Base-by-base conservation (phyloP, 2,329 filamentous ascomycete species). In the Sporothrix protearum region DNA sequence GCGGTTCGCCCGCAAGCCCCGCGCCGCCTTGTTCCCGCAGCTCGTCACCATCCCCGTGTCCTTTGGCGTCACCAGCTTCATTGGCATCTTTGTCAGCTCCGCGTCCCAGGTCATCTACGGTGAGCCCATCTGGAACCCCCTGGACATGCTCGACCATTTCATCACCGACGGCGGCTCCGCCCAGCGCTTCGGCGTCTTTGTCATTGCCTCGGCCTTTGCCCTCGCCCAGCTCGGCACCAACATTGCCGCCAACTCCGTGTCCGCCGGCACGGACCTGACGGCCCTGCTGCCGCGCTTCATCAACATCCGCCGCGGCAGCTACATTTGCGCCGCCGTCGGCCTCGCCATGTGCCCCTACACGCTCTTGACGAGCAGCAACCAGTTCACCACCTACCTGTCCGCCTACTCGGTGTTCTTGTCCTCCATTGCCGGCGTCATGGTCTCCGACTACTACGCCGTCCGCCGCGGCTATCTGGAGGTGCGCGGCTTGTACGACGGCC, bases 401-500 rank as follows among this genome's bases (percentile, higher is more conserved):
- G 91, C 94, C 0, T 97, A 97, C 83, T 94, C 92, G 2, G 93
- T 97, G 71, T 97, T 97, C 82, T 86, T 97, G n/a, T 94, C 92
- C 72, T 93, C 92, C 57, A 96, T 97, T 74, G 94, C 93, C 0
- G 94, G 94, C n/a, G 93, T 97, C 74, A 96, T 97, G 82, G 84
- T 94, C 73, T 87, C 86, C 76, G 94, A 97, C 80, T 97, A 97
- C 83, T 97, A 96, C 80, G 74, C 91, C 71, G 92, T 97, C 5
- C 91, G 94, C 72, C 89, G 87, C 72, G 94, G 94, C 5, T 97
- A 94, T 79, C 84, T 96, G 2, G 88, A 94, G 75, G 84, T 95
- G 75, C 89, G 88, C 76, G 89, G 93, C 71, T 86, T 97, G 0
- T 97, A 97, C 83, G 90, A 91, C 68, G 91, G 87, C 10, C 88